Base-by-base conservation (phyloP, 148 eudicot genomes). In the Camellia sinensis region DNA sequence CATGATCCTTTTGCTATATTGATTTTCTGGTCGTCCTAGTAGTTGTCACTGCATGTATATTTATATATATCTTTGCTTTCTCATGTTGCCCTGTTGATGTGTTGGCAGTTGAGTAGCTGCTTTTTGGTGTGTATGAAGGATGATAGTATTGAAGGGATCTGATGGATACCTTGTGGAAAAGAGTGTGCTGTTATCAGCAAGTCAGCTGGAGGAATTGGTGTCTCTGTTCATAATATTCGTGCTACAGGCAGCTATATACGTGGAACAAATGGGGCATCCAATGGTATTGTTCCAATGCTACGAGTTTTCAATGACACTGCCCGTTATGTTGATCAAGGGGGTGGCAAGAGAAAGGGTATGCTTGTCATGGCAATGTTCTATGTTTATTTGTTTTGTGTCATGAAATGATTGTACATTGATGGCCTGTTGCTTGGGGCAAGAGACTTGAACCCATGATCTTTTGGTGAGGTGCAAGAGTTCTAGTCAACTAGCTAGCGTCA, bases 271-370 rank as follows among this genome's bases (percentile, higher is more conserved):
- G 98, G 98, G 74, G 83, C 91, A 79, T 93, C 97, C 50, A 95
- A 95, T 91, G 98, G 98, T 45, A 91, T 95, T 83, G 90, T 93
- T 68, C 98, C 98, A 3, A 91, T 95, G 98, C 84, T 95, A 41
- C 85, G 97, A 29, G 98, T 95, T 40, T 95, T 95, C 71, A 95
- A 95, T 82, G 96, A 93, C 78, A 95, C 98, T 80, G 98, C 98
- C 62, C 89, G 97, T 52, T 95, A 95, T 87, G 98, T 93, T 77
- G 98, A 95, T 76, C 98, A 95, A 84, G 98, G 98, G 12, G 98
- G 98, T 67, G 96, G 96, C 78, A 95, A 95, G 85, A 85, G 98
- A 63, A 93, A 93, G 83, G 98, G 98, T 92, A 48, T 45, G 56
- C 1, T 22, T 46, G 17, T 45, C n/a, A 46, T 70, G 60, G 50